phyloP scores from a whole-genome alignment of 2,329 filamentous ascomycete genomes.

The Huntiella savannae region DNA sequence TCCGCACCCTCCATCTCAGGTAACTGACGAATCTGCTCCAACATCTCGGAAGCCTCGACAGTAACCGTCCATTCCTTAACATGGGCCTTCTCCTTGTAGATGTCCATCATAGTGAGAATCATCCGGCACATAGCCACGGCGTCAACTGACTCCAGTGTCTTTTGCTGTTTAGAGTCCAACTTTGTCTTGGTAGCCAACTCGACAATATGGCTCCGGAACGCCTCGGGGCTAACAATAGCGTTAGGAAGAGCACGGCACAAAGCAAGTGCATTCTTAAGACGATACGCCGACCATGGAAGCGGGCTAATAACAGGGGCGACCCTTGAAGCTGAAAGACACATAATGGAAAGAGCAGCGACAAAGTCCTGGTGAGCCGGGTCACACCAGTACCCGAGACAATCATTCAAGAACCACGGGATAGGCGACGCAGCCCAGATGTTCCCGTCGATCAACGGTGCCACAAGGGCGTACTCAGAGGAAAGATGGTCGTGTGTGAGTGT shows the following conservation, averaged over 20 bases:
- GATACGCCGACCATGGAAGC: conserved; percentile 29
- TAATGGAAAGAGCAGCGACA: conserved; percentile 23
- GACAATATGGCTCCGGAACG: conserved; percentile 1
- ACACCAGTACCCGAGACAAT: conserved; percentile 11
- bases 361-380: conserved; percentile 10
- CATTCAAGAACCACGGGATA: conserved; percentile 10
- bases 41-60: conserved; percentile 25
- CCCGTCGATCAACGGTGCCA: conserved; percentile 19
- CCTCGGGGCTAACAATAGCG: conserved; percentile 23
- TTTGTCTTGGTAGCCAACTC: conserved; percentile 7
- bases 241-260: conserved; percentile 33
- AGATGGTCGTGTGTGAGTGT: conserved; percentile 15
- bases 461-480: conserved; percentile 20
- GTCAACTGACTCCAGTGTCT: conserved; percentile 26
- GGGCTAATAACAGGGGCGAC: conserved; percentile 31
- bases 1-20: conserved; percentile 6
- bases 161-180: conserved; percentile 15
- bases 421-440: conserved; percentile 11
- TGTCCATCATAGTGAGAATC: conserved; percentile 28
- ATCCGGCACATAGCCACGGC: conserved; percentile 35
- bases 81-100: conserved; percentile 24
- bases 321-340: conserved; percentile 28
- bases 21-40: conserved; percentile 26
- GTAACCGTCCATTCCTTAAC: conserved; percentile 28
- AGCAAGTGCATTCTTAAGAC: conserved; percentile 31